Conservation (phyloP, 495 filamentous ascomycete species). For the Pyrenula massariospora region DNA sequence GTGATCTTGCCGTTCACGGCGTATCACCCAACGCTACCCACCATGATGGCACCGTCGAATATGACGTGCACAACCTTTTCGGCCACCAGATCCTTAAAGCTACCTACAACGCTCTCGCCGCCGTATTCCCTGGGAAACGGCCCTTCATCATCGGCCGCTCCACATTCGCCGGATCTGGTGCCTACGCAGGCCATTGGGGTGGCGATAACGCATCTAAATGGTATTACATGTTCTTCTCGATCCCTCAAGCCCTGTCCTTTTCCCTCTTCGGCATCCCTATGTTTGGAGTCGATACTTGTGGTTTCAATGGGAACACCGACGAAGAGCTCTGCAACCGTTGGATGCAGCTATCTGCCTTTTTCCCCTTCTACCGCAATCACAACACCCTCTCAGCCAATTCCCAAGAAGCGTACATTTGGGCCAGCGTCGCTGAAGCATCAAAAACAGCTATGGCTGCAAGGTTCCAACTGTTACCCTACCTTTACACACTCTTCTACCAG, state of each 20-base stretch:
- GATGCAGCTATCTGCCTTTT: conserved; percentile 81
- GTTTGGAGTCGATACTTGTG: conserved; percentile 78
- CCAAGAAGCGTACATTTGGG: conserved; percentile 74
- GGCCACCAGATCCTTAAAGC: conserved; percentile 70
- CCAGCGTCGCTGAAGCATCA: conserved; percentile 51
- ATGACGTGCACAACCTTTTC: conserved; percentile 70
- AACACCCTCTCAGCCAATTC: conserved; percentile 48
- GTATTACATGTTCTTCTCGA: conserved; percentile 63
- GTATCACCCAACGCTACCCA: conserved; percentile 72
- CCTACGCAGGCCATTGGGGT: conserved; percentile 79
- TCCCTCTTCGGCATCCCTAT: conserved; percentile 77
- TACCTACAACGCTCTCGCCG: conserved; percentile 61
- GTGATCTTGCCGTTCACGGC: conserved; percentile 64
- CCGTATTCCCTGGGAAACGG: conserved; percentile 50
- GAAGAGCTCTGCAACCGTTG: conserved; percentile 72
- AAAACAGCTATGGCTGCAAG: conserved; percentile 62
- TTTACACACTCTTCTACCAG: conserved; percentile 68
- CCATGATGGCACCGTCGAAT: conserved; percentile 56
- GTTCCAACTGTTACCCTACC: conserved; percentile 63
- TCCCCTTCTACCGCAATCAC: conserved; percentile 84
- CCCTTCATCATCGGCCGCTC: conserved; percentile 82
- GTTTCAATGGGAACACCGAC: conserved; percentile 61
- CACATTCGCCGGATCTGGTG: conserved; percentile 71
- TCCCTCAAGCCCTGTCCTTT: conserved; percentile 71
- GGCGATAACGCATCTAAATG: conserved; percentile 68